Base-by-base conservation (phyloP, 2,329 filamentous ascomycete species). In the Ampelomyces quisqualis region DNA sequence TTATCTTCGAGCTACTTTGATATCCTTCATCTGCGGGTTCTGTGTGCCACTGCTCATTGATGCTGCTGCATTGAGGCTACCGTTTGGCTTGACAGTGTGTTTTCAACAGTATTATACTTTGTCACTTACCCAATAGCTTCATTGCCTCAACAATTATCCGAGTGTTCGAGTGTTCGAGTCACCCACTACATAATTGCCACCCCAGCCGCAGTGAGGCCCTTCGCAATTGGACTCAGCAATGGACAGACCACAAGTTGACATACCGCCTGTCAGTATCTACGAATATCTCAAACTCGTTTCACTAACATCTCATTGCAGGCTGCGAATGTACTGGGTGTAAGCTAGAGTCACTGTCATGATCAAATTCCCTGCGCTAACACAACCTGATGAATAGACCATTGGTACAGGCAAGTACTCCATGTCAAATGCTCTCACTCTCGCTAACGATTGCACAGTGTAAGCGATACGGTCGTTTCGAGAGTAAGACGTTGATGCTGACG, bases 291-390 rank as follows among this genome's bases (percentile, higher is more conserved):
- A 11, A 28, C 19, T 6, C 30, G 14, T 10, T 3, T 34, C n/a
- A 44, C 61, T 68, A 36, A 67, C 39, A 19, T 32, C 3, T 38
- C n/a, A 32, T 21, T n/a, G 31, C 38, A 70, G 68, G 62, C 65
- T 41, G 68, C 68, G 30, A 66, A 63, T 43, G 51, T 70, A 22
- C 62, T 70, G 30, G 68, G 68, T 34, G 67, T 70, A 60, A 38
- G 67, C 53, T 29, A 18, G 29, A 17, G 18, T 15, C 26, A 42
- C 34, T 24, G 37, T 26, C 24, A 22, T 21, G 7, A 9, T 26
- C 36, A 22, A 23, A 43, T 18, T 34, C 20, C 38, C 33, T 19
- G 43, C 45, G 34, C 56, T 62, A 42, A 61, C 37, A 26, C 19
- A 10, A 3, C 6, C 29, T 26, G 13, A 17, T 37, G 31, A 28